Evolutionary conservation across 306 rosid genomes (phyloP).

Genomic region (Abrus pulchellus): DNA sequence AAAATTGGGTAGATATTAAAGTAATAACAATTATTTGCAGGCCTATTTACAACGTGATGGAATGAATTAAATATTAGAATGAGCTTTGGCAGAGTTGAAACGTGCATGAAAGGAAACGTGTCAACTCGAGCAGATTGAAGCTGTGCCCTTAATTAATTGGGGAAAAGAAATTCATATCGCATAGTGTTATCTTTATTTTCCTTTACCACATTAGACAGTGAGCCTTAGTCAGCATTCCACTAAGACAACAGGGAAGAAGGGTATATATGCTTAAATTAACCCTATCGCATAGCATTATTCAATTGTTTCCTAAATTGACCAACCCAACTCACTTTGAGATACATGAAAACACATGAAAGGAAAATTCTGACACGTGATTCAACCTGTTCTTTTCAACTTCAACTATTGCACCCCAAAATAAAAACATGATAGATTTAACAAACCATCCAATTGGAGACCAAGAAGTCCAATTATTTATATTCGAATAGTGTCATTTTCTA

Average conservation of each 20-base stretch:
- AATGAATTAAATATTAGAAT: slow-evolving; percentile 1
- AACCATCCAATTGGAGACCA: neutral
- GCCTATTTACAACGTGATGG: slow-evolving; percentile 17
- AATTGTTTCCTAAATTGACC: slow-evolving; percentile 41
- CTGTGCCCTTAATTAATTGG: neutral
- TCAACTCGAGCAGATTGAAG: neutral
- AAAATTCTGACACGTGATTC: slow-evolving; percentile 38
- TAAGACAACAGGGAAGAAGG: neutral
- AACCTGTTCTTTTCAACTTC: neutral
- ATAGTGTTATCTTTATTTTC: neutral
- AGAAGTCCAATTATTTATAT: slow-evolving; percentile 44
- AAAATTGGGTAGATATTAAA: too few relatives aligned
- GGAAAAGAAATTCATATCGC: slow-evolving; percentile 4
- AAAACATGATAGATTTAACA: neutral
- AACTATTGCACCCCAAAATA: slow-evolving; percentile 5
- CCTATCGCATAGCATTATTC: slow-evolving; percentile 43
- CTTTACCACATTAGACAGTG: neutral
- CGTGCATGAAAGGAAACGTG: slow-evolving; percentile 33
- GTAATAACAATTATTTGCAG: neutral
- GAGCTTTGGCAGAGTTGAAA: neutral
- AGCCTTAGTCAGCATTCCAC: slow-evolving; percentile 47
- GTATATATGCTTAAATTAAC: slow-evolving; percentile 3
- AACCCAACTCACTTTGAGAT: neutral
- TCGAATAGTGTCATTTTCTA: slow-evolving; percentile 22
- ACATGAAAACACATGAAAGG: slow-evolving; percentile 2